Conservation (phyloP, 208 protist species). For the Acanthamoeba divionensis region DNA sequence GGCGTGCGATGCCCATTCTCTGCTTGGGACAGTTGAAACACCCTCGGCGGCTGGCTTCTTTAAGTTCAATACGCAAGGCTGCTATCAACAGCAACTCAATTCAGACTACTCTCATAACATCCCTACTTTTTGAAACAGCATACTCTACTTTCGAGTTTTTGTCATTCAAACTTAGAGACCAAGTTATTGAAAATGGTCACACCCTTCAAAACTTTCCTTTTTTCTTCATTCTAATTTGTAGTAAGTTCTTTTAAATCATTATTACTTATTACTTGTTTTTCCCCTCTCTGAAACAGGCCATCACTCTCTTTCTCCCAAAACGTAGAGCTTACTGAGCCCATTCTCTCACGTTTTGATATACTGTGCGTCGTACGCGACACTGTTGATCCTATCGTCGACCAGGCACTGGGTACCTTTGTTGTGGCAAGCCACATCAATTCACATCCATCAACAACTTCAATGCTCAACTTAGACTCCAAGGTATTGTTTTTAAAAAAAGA, state of each 20-base stretch:
- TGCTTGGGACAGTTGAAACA: not conserved
- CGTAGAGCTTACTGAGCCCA: conserved; percentile 97
- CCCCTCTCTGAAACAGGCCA: too few species aligned
- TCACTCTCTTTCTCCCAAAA: conserved; percentile 94
- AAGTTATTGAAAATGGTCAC: too few species aligned
- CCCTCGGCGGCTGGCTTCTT: not conserved
- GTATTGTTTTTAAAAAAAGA: too few species aligned
- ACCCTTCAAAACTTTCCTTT: too few species aligned
- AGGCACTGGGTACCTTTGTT: conserved; percentile 93
- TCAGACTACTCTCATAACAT: conserved; percentile 34
- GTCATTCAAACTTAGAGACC: too few species aligned
- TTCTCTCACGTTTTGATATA: conserved; percentile 97
- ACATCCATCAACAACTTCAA: too few species aligned
- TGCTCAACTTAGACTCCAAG: too few species aligned
- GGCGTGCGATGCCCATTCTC: not conserved
- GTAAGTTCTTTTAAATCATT: too few species aligned
- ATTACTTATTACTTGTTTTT: too few species aligned
- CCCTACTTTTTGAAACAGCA: too few species aligned
- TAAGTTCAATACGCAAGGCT: conserved; percentile 42
- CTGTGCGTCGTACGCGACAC: conserved; percentile 83
- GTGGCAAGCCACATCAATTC: conserved; percentile 91
- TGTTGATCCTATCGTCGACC: conserved; percentile 93
- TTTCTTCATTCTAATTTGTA: too few species aligned
- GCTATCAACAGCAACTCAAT: conserved; percentile 16
- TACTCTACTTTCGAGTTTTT: too few species aligned